Evolutionary conservation across 371 early-diverging fungal genomes (phyloP), one percentile per base, ranked within the genome.

Genomic region (Apophysomyces elegans): DNA sequence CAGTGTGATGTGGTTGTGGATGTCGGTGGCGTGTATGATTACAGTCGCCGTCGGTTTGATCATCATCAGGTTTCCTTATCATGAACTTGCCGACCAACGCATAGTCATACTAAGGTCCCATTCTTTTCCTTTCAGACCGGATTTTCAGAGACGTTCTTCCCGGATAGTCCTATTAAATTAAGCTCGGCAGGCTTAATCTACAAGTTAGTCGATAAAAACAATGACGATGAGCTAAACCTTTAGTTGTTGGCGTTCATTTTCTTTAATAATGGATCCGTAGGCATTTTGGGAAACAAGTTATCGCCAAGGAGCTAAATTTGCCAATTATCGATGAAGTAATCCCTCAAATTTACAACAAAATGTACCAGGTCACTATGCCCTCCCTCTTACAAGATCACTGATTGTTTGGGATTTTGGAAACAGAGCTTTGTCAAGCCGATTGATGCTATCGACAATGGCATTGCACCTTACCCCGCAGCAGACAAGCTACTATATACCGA

Each of bases 11-110:
- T 94, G 57, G 94, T 98, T 4, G 94, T 95, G 12, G 97, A 98
- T 73, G 97, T 97, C 7, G 97, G 96, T 32, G 92, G 91, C n/a
- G 89, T 87, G 18, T 96, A 93, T 78, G 89, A 90, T 73, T 91
- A 90, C 36, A 72, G 65, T 38, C 75, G 63, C 21, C 67, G 81
- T 62, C 83, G 94, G 26, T 97, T 85, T 76, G 96, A 97, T 72
- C 98, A 97, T 73, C 98, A 97, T 73, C 96, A 96, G 70, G 71
- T 68, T 39, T 26, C 32, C 32, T 26, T 26, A 26, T 2, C 32
- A 26, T 2, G 32, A 26, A 26, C 32, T 26, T 26, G 32, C 32
- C 32, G 3, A 26, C 1, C 32, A 26, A 2, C 32, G 32, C 32
- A 1, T 1, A 26, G 32, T 26, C 32, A 26, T 26, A 35, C 32